Base-by-base conservation (phyloP, 805 yeast species). In the Cyberlindnera suaveolens region DNA sequence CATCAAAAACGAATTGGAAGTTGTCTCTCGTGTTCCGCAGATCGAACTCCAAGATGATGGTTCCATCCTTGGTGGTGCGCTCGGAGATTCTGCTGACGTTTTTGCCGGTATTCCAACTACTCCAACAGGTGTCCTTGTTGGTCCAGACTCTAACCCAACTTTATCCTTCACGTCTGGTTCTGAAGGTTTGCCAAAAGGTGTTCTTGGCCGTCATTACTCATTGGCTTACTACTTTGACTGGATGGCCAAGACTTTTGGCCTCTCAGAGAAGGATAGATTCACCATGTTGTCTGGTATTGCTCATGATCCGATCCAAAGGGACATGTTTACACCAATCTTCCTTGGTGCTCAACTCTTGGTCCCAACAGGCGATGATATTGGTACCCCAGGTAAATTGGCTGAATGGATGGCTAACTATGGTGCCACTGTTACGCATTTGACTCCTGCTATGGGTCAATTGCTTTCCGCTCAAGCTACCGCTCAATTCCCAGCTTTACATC, bases 361-460 rank as follows among this genome's bases (percentile, higher is more conserved):
- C 27, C 99, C 99, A 40, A 90, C 97, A 13, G 81, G 89, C 15
- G 97, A 93, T 64, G 99, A 93, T 63, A 93, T 93, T 56, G 99
- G 99, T 38, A 93, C 99, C 3, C 99, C 99, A 6, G 99, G 99
- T 27, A 81, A 85, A 58, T 73, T 93, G 43, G 99, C 99, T 6
- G 93, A 87, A 56, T 93, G 99, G 99, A 90, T 93, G 96, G 78
- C 82, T 30, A 80, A 74, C 44, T 78, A 89, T 55, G 86, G 85
- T 14, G 96, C 97, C 23, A 83, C 96, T 2, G 97, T 93, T 1
- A 93, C 99, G 1, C 99, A 93, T 65, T 75, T 93, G 66, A 93
- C 99, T 1, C 99, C 99, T 5, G 99, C 99, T 6, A 93, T 95
- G 99, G 99, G 99, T 48, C 99, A 93, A 66, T 71, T 93, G 45